phyloP scores from a whole-genome alignment of 805 yeast genomes.

The Pichia kluyveri region DNA sequence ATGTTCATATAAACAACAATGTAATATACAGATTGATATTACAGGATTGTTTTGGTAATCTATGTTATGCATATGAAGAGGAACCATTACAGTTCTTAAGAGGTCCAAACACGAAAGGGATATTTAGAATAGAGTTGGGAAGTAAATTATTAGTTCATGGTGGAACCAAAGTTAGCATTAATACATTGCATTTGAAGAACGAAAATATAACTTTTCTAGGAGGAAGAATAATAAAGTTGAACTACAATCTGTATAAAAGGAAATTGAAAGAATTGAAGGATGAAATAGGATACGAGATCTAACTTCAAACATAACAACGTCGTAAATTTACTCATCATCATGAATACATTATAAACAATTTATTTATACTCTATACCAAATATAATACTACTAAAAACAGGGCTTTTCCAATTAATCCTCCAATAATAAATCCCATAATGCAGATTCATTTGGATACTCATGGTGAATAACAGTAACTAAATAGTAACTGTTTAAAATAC shows the following conservation, averaged over 20 bases:
- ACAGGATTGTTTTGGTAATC: constrained; percentile 42
- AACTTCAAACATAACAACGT: neutral
- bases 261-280: constrained; percentile 31
- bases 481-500: constrained; percentile 53
- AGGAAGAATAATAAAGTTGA: constrained; percentile 22
- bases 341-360: too few species aligned
- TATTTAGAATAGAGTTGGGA: constrained; percentile 41
- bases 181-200: constrained; percentile 30
- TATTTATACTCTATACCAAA: too few species aligned
- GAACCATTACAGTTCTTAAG: constrained; percentile 42
- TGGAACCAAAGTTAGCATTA: constrained; percentile 39
- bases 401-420: constrained; percentile 7
- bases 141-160: constrained; percentile 44
- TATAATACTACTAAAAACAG: neutral
- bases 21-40: constrained; percentile 44
- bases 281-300: neutral
- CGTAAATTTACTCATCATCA: too few species aligned
- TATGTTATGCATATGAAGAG: constrained; percentile 50
- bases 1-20: neutral
- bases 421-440: constrained; percentile 63
- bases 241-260: constrained; percentile 20
- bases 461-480: constrained; percentile 85
- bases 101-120: constrained; percentile 3
- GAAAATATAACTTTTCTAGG: constrained; percentile 19
- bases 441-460: constrained; percentile 64